Percentiles rank a stretch among this genome's conserved stretches.
phyloP scores from a whole-genome alignment of 768 basidiomycete species.

The Termitomyces sp. region DNA sequence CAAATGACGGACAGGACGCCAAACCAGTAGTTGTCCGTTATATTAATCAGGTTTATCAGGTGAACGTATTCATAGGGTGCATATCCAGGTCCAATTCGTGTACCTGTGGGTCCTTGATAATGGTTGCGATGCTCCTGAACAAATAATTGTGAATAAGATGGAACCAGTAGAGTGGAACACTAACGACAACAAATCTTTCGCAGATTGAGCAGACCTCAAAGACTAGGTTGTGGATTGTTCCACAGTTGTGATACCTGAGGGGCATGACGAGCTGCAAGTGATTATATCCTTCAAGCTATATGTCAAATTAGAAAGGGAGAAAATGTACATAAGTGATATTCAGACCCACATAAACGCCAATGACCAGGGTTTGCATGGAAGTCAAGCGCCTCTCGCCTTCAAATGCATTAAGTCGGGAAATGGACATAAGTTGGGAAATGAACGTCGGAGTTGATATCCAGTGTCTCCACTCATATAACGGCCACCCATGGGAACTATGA shows the following conservation, averaged over 20 bases:
- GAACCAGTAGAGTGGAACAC: background rate
- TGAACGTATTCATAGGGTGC: slow-evolving; percentile 2
- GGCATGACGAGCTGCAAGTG: background rate
- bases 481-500: background rate
- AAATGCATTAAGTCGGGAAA: too few species aligned
- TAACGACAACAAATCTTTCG: background rate
- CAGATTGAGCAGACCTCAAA: background rate
- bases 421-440: too few species aligned
- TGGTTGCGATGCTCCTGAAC: background rate
- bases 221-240: background rate
- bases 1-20: background rate
- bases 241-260: background rate
- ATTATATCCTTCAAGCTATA: background rate
- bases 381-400: background rate
- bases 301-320: background rate
- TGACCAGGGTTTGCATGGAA: background rate
- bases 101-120: slow-evolving; percentile 3
- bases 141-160: background rate
- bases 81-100: slow-evolving; percentile 1
- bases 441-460: background rate
- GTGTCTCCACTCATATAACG: background rate
- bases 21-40: background rate
- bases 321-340: background rate
- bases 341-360: background rate
- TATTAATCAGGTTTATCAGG: background rate